Base-by-base conservation (phyloP, 441 rosid genomes). In the Bocquillonia castaneifolia region DNA sequence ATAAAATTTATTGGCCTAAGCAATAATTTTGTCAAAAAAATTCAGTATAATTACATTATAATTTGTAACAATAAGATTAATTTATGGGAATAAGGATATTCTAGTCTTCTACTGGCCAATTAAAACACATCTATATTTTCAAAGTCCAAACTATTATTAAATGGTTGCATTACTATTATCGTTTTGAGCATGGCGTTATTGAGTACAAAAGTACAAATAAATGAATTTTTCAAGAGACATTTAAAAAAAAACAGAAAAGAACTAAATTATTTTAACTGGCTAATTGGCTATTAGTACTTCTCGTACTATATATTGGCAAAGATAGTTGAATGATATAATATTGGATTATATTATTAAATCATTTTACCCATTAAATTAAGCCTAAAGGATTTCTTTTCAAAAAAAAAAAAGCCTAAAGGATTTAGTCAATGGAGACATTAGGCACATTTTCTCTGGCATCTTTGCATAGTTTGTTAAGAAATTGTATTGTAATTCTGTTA, bases 351-450 rank as follows among this genome's bases (percentile, higher is more conserved):
- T 51, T 13, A 29, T 51, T 51, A 51, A 51, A 22, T 51, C 6
- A 51, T 10, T 7, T 22, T 51, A 51, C 0, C 9, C 20, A 44
- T 55, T 40, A n/a, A 55, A 44, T 56, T 70, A 25, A 59, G 28
- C 48, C 7, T 13, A 23, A 8, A 10, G 10, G 4, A 36, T 36
- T 36, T 36, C 40, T 3, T 36, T 36, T 36, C 40, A 36, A 36
- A 36, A 36, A 36, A 36, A 36, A 6, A 22, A 0, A 22, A 18
- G 20, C 23, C 0, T 18, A 4, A 50, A 10, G 5, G 60, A 56
- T 50, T 56, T 63, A 13, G 77, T 39, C 69, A 63, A 68, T 63
- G 77, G 73, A 40, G 59, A 68, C 73, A 74, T 39, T 6, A 57
- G 66, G 69, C 77, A 68, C 37, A 39, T 39, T 37, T n/a, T n/a